These are phyloP conservation scores for Chytriomyces sp. DNA, from an alignment of 192 early-diverging fungal genomes.

Conservation along the genomic window DNA sequence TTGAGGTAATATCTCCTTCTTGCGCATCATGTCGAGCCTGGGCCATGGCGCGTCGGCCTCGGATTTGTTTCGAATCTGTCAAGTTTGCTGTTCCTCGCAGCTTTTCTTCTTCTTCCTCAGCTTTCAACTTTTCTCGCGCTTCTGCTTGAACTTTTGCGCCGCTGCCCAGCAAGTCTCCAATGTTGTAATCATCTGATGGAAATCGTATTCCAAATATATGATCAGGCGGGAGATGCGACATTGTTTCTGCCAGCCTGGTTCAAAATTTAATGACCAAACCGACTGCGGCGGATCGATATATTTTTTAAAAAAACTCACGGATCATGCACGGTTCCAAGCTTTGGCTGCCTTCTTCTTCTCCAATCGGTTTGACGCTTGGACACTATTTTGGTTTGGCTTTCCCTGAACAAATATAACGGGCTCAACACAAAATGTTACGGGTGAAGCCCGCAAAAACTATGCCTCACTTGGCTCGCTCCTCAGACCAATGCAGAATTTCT, in stretches of 20 bases:
- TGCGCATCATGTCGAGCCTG: not conserved
- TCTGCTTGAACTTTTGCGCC: constrained; percentile 8
- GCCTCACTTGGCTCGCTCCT: constrained; percentile 31
- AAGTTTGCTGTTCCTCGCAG: constrained; percentile 1
- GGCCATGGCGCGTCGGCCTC: constrained; percentile 26
- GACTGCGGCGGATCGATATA: not conserved
- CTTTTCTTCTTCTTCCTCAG: constrained; percentile 4
- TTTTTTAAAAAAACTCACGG: constrained; percentile 30
- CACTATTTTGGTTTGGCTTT: constrained; percentile 33
- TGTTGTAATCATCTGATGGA: constrained; percentile 40
- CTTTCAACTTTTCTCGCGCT: constrained; percentile 15
- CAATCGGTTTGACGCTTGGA: constrained; percentile 39
- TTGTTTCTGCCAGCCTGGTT: constrained; percentile 44
- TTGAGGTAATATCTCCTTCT: constrained; percentile 10
- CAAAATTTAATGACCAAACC: not conserved
- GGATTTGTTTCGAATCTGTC: constrained; percentile 5
- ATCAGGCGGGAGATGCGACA: constrained; percentile 41
- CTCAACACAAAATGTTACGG: not conserved
- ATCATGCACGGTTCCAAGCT: constrained; percentile 46
- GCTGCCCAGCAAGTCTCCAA: constrained; percentile 44
- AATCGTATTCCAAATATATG: constrained; percentile 45
- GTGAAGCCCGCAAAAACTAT: not conserved
- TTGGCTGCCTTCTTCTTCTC: constrained; percentile 34
- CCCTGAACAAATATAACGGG: constrained; percentile 13
- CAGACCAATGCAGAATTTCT: constrained; percentile 39